Evolutionary conservation across 805 yeast genomes (phyloP), one percentile per base, ranked within the genome.

Genomic region (Yamadazyma akitaensis): DNA sequence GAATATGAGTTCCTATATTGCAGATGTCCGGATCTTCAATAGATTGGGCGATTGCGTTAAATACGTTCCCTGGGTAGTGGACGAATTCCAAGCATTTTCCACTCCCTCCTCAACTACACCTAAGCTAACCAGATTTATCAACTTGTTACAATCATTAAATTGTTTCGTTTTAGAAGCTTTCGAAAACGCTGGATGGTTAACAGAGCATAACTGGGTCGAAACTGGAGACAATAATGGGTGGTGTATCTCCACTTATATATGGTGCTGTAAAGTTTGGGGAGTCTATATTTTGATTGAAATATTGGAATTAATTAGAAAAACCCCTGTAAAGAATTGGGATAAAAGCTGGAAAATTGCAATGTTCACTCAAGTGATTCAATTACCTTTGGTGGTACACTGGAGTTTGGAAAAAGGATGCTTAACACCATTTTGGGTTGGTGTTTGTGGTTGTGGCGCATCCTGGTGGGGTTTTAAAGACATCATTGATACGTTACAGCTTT

Each of bases 261-360:
- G 76, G 76, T 64, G 73, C 51, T 68, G 70, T 21, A 58, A 76
- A 40, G 67, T 72, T 17, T 72, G 77, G 77, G 77, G 75, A 1
- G 65, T 62, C 2, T 72, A 72, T 49, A 49, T 72, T 13, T 49
- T 62, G 12, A 54, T 70, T 41, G 77, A 72, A 48, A 60, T 72
- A n/a, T 35, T 70, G 9, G 76, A 71, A 53, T 59, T 68, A 31
- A 47, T 72, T 44, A 62, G 77, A 56, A 60, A 73, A 51, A 64
- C 67, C n/a, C 76, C 77, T 1, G 42, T 55, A 8, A 56, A 62
- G 13, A 63, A 68, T 48, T 60, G 75, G 67, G 56, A 69, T 49
- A 55, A 50, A 42, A 46, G 54, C 43, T 72, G 76, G 76, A 58
- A 54, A 39, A 64, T 70, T 41, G 49, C 42, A 4, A 54, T 72